Base-by-base conservation (phyloP, 1,284 basidiomycete species). In the Tilletia caries region DNA sequence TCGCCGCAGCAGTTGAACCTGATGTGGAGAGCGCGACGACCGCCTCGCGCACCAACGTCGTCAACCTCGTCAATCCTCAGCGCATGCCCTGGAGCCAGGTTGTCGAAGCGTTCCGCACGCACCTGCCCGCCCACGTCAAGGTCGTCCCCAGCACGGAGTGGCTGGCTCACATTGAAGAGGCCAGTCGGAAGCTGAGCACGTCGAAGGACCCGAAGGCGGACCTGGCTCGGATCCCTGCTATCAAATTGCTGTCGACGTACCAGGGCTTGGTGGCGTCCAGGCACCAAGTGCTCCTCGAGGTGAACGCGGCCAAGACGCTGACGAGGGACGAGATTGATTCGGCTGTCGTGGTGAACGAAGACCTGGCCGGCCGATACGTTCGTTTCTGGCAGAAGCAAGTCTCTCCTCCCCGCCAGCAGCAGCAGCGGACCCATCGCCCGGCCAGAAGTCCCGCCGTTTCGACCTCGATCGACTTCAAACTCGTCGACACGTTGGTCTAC, bases 371-470 rank as follows among this genome's bases (percentile, higher is more conserved):
- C 8, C 58, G 58, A 6, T 62, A 6, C 29, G 27, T 62, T 2
- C 27, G 33, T 13, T 62, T 34, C 58, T 62, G 58, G 58, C 27
- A 58, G 52, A 32, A 25, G 52, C n/a, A n/a, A n/a, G n/a, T n/a
- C n/a, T n/a, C n/a, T n/a, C n/a, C n/a, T n/a, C n/a, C n/a, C n/a
- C n/a, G n/a, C n/a, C n/a, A n/a, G n/a, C n/a, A n/a, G n/a, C n/a
- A n/a, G n/a, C n/a, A n/a, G n/a, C n/a, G n/a, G n/a, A n/a, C n/a
- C n/a, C n/a, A n/a, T n/a, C n/a, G n/a, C n/a, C n/a, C n/a, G n/a
- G n/a, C n/a, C n/a, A n/a, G n/a, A n/a, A n/a, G n/a, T n/a, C n/a
- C n/a, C n/a, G n/a, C n/a, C n/a, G n/a, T n/a, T n/a, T n/a, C n/a
- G n/a, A n/a, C n/a, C n/a, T n/a, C n/a, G n/a, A n/a, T n/a, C n/a